These are phyloP conservation scores for Stephania cephalantha DNA, from an alignment of 164 flowering plant species.

Conservation along the genomic window DNA sequence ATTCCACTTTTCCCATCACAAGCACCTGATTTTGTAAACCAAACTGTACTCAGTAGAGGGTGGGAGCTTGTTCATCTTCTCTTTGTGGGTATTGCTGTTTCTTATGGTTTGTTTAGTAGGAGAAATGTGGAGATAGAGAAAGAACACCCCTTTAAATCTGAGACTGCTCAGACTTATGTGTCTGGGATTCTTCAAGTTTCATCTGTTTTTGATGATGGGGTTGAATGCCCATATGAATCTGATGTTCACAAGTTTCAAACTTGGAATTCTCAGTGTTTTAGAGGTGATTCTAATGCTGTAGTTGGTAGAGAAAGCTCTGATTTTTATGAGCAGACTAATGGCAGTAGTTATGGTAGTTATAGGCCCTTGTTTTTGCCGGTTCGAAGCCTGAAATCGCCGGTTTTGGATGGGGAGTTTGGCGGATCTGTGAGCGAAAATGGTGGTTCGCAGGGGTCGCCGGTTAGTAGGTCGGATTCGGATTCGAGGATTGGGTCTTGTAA, in stretches of 20 bases:
- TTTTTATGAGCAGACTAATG: conserved; percentile 29
- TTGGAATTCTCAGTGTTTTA: conserved; percentile 60
- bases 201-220: conserved; percentile 71
- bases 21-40: conserved; percentile 71
- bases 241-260: conserved; percentile 55
- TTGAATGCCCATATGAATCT: conserved; percentile 34
- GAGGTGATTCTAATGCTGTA: conserved; percentile 49
- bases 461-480: conserved; percentile 27
- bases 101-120: conserved; percentile 82
- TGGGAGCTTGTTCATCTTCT: conserved; percentile 93
- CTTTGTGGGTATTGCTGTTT: conserved; percentile 83
- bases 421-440: conserved; percentile 18
- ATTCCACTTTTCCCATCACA: conserved; percentile 67
- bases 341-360: conserved; percentile 15
- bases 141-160: conserved; percentile 22
- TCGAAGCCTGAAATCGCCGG: conserved; percentile 65
- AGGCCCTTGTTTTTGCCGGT: conserved; percentile 76
- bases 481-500: conserved; percentile 16
- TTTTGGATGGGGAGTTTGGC: conserved; percentile 25
- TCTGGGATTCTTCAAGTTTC: conserved; percentile 71
- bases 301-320: conserved; percentile 41
- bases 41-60: conserved; percentile 41
- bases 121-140: conserved; percentile 42
- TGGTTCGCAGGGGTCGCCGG: conserved; percentile 12
- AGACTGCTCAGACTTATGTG: conserved; percentile 44